phyloP scores from a whole-genome alignment of 2,329 filamentous ascomycete species.

The Pseudogymnoascus verrucosus region DNA sequence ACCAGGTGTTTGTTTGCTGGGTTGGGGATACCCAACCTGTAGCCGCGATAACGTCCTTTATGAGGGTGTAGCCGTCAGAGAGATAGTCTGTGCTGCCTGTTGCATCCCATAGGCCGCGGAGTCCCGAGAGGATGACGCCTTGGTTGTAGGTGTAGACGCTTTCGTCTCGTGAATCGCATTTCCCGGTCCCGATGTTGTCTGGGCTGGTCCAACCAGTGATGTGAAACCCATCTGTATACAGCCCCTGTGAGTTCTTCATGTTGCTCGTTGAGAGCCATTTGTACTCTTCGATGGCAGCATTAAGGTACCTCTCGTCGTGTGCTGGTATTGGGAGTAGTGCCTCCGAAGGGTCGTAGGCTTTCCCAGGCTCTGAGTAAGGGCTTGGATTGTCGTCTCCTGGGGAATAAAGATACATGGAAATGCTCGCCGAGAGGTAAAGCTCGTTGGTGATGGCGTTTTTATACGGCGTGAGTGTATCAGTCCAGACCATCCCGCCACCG shows the following conservation, averaged over 20 bases:
- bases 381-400: constrained; percentile 69
- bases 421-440: constrained; percentile 75
- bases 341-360: constrained; percentile 12
- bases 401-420: constrained; percentile 84
- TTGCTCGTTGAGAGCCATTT: constrained; percentile 70
- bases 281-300: constrained; percentile 70
- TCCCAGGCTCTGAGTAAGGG: constrained; percentile 44
- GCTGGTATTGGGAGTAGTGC: constrained; percentile 25
- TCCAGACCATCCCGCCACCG: constrained; percentile 87
- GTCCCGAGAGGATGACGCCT: constrained; percentile 76
- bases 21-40: constrained; percentile 56
- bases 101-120: constrained; percentile 70
- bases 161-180: constrained; percentile 73
- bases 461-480: constrained; percentile 69
- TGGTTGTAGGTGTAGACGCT: constrained; percentile 97
- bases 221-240: constrained; percentile 86
- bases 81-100: constrained; percentile 68
- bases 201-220: constrained; percentile 52
- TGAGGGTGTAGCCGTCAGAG: constrained; percentile 68
- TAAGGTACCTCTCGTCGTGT: constrained; percentile 55
- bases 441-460: constrained; percentile 97
- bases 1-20: constrained; percentile 42
- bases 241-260: constrained; percentile 68
- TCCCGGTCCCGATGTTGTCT: constrained; percentile 32
- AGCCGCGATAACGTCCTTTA: constrained; percentile 65